Evolutionary conservation across 257 asterid genomes (phyloP).

Genomic region (Misopates orontium): DNA sequence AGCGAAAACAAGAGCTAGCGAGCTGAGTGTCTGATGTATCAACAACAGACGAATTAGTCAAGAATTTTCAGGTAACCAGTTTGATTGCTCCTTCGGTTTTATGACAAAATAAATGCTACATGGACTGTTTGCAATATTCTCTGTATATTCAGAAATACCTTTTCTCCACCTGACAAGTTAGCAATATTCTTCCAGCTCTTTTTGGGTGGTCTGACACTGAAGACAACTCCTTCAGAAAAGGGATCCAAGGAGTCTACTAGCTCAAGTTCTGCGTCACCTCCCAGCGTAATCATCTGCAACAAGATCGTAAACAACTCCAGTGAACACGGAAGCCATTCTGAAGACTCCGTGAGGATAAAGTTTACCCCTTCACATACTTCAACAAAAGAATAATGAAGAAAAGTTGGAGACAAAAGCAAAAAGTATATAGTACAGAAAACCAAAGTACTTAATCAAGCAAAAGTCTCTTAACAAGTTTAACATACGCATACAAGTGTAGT

Average conservation of each 20-base stretch:
- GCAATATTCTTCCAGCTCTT: constrained; percentile 99
- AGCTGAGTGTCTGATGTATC: constrained; percentile 78
- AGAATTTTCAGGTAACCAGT: background rate
- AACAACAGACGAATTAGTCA: no score
- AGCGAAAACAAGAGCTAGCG: constrained; percentile 96
- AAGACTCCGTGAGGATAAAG: no score
- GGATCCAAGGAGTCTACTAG: constrained; percentile 96
- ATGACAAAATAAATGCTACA: background rate
- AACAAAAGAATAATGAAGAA: no score
- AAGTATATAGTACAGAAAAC: no score
- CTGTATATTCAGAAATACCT: constrained; percentile 43
- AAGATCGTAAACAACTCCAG: constrained; percentile 26
- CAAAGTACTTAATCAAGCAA: no score
- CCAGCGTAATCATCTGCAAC: constrained; percentile 90
- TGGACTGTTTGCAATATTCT: background rate
- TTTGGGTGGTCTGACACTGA: constrained; percentile 97
- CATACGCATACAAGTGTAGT: no score
- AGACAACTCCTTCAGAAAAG: constrained; percentile 96
- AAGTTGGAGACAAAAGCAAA: no score
- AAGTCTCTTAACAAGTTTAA: no score
- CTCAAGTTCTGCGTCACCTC: constrained; percentile 98
- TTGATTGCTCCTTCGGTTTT: background rate
- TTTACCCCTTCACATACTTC: no score
- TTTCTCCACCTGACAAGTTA: constrained; percentile 96
- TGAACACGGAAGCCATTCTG: no score